Conservation (phyloP, 192 early-diverging fungal species). For the Jimgerdemannia flammicorona region DNA sequence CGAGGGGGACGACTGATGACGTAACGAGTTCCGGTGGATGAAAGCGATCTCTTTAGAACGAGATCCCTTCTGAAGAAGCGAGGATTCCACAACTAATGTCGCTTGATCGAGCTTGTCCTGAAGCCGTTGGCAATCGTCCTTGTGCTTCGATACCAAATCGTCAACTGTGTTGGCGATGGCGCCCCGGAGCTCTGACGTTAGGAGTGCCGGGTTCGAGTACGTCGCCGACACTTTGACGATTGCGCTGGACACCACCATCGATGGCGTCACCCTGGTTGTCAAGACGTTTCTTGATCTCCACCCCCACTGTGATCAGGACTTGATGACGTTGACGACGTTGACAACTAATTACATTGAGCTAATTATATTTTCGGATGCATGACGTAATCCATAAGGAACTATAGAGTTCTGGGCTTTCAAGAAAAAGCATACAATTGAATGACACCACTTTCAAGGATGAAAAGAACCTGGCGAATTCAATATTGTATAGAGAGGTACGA, state of each 20-base stretch:
- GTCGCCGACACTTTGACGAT: too few species aligned
- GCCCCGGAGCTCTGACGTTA: slow-evolving; percentile 6
- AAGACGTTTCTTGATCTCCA: not conserved
- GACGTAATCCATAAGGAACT: too few species aligned
- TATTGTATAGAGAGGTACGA: too few species aligned
- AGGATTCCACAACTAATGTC: slow-evolving; percentile 2
- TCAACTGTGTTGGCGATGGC: slow-evolving; percentile 6
- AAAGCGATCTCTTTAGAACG: slow-evolving; percentile 10
- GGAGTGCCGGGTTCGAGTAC: not conserved
- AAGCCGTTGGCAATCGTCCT: slow-evolving; percentile 6
- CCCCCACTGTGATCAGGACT: slow-evolving; percentile 1
- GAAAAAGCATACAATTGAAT: too few species aligned
- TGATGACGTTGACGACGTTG: slow-evolving; percentile 5
- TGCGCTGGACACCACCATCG: not conserved
- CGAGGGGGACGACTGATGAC: slow-evolving; percentile 7
- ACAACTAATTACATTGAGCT: too few species aligned
- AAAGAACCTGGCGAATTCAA: too few species aligned
- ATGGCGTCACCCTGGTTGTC: slow-evolving; percentile 8
- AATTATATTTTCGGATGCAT: too few species aligned
- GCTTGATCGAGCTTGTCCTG: slow-evolving; percentile 13
- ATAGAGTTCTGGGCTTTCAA: too few species aligned
- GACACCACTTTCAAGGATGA: too few species aligned
- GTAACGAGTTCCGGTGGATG: not conserved
- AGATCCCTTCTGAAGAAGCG: slow-evolving; percentile 5
- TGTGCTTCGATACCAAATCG: slow-evolving; percentile 4